phyloP scores from a whole-genome alignment of 371 early-diverging fungal genomes.

The Apophysomyces trapeziformis region DNA sequence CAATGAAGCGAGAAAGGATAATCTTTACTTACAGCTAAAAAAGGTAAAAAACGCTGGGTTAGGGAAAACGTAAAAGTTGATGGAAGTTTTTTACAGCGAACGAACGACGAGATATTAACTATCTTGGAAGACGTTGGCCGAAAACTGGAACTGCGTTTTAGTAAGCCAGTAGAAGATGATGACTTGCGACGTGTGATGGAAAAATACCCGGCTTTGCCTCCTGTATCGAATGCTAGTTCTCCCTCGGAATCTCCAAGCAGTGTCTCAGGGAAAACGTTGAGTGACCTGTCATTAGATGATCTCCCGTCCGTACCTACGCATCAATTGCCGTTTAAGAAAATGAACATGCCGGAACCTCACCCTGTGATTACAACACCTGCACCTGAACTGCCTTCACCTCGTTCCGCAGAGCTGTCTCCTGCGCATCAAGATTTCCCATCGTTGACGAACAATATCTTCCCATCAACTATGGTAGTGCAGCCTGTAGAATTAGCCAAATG shows the following conservation, averaged over 20 bases:
- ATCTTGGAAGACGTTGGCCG: constrained; percentile 29
- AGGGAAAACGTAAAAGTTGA: background rate
- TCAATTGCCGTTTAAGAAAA: constrained; percentile 18
- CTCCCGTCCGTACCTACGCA: constrained; percentile 32
- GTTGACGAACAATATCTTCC: constrained; percentile 32
- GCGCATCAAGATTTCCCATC: constrained; percentile 19
- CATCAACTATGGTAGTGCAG: constrained; percentile 30
- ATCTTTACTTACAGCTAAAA: constrained; percentile 44
- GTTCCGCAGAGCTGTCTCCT: constrained; percentile 2
- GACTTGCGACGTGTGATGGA: constrained; percentile 16
- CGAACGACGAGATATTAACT: constrained; percentile 31
- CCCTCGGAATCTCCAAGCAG: constrained; percentile 11
- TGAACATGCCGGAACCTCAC: constrained; percentile 17
- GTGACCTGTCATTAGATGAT: constrained; percentile 23
- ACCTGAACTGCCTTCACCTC: constrained; percentile 4
- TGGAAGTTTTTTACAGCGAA: constrained; percentile 22
- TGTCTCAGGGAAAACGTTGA: constrained; percentile 2
- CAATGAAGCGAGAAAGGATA: constrained; percentile 39
- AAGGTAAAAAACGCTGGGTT: constrained; percentile 38
- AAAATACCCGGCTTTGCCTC: constrained; percentile 16
- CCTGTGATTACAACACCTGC: background rate
- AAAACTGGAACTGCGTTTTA: constrained; percentile 15
- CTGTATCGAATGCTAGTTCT: constrained; percentile 13
- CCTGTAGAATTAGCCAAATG: constrained; percentile 50
- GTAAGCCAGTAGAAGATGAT: constrained; percentile 13